Conservation (phyloP, 2,329 filamentous ascomycete species). For the Ophiostoma piceae region DNA sequence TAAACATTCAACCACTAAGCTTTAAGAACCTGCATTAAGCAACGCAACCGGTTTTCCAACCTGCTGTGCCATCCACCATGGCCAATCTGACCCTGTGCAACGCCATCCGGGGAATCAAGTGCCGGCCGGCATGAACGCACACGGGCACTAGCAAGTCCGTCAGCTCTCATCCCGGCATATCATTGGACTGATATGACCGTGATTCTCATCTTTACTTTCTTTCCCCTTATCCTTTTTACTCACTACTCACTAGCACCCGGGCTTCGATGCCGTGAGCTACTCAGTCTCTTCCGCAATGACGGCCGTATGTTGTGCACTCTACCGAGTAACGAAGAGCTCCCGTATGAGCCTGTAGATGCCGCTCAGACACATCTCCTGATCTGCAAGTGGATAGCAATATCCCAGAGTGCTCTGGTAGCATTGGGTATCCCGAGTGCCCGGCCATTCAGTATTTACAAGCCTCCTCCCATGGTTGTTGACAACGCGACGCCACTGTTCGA, state of each 20-base stretch:
- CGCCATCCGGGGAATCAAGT: not conserved
- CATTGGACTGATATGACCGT: not conserved
- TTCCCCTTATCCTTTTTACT: not conserved
- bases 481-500: not conserved
- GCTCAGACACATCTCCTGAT: not conserved
- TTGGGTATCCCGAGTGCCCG: not conserved
- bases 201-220: too few relatives aligned
- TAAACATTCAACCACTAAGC: too few relatives aligned
- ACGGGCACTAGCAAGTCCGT: not conserved
- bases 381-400: not conserved
- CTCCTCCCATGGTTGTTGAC: not conserved
- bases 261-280: too few relatives aligned
- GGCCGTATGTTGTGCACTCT: not conserved
- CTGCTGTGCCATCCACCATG: not conserved
- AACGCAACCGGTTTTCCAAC: not conserved
- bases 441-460: not conserved
- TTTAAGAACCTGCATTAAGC: not conserved
- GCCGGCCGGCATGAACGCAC: not conserved
- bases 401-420: not conserved
- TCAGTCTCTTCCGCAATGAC: not conserved
- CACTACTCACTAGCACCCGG: not conserved
- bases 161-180: not conserved
- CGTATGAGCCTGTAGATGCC: not conserved
- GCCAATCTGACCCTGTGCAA: not conserved
- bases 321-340: too few relatives aligned